These are phyloP conservation scores for Myriangium duriaei DNA, from an alignment of 2,329 filamentous ascomycete genomes.

Conservation along the genomic window DNA sequence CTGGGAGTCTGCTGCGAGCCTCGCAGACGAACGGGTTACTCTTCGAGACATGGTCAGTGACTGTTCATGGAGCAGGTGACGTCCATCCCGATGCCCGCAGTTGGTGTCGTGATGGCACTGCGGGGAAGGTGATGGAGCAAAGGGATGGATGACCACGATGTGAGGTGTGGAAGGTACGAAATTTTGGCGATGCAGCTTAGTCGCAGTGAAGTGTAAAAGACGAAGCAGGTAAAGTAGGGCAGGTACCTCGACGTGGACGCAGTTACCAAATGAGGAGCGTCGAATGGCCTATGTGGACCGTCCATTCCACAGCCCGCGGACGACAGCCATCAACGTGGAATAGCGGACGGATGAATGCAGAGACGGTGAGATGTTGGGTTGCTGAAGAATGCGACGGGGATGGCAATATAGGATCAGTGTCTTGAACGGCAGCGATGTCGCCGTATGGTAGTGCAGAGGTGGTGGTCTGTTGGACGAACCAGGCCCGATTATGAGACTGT, in stretches of 20 bases:
- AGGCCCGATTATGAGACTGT: not conserved
- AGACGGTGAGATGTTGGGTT: not conserved
- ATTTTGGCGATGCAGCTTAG: not conserved
- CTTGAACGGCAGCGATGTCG: too few relatives aligned
- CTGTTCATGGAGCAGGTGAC: not conserved
- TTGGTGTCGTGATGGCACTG: not conserved
- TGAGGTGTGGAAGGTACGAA: not conserved
- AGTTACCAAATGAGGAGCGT: conserved; percentile 8
- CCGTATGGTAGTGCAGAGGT: not conserved
- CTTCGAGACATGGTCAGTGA: conserved; percentile 75
- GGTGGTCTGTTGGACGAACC: not conserved
- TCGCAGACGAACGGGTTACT: conserved; percentile 89
- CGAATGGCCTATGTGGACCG: conserved; percentile 10
- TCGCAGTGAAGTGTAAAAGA: not conserved
- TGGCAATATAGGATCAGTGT: not conserved
- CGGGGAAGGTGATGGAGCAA: not conserved
- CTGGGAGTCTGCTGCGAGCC: conserved; percentile 60
- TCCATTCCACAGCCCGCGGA: conserved; percentile 8
- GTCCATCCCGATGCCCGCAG: not conserved
- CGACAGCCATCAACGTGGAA: conserved; percentile 9
- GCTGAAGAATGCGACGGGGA: not conserved
- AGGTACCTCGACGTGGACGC: conserved; percentile 8
- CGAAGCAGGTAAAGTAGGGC: conserved; percentile 1
- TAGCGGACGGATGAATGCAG: not conserved
- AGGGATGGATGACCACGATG: not conserved